phyloP scores from a whole-genome alignment of 1,284 basidiomycete species.

The Coniferiporia weirii region DNA sequence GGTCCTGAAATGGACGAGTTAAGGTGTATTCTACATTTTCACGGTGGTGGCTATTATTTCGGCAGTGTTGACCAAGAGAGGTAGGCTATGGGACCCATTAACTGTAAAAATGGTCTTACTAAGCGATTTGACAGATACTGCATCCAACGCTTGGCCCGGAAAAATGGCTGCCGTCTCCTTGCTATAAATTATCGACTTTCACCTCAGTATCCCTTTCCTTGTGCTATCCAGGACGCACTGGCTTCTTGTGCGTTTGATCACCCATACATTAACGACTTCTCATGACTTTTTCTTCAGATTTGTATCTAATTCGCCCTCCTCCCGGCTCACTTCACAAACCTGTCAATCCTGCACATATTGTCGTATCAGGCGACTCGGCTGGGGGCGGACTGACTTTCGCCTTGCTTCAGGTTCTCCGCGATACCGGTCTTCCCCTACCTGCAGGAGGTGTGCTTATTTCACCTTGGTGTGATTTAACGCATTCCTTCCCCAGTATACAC shows the following conservation, averaged over 20 bases:
- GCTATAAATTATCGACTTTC: slow-evolving; percentile 89
- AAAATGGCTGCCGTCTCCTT: slow-evolving; percentile 85
- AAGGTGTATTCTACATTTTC: slow-evolving; percentile 81
- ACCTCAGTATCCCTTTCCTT: slow-evolving; percentile 96
- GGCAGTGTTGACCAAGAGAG: slow-evolving; percentile 77
- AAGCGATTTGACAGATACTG: slow-evolving; percentile 50
- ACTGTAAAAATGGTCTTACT: slow-evolving; percentile 11
- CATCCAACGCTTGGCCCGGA: slow-evolving; percentile 83
- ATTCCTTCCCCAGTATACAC: slow-evolving; percentile 89
- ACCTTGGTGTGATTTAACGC: slow-evolving; percentile 92
- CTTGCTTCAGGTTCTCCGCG: slow-evolving; percentile 88
- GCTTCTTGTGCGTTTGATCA: slow-evolving; percentile 61
- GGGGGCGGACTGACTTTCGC: slow-evolving; percentile 87
- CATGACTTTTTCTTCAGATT: slow-evolving; percentile 40
- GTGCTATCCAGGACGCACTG: slow-evolving; percentile 83
- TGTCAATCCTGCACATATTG: slow-evolving; percentile 78
- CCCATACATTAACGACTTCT: not conserved
- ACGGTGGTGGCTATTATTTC: slow-evolving; percentile 83
- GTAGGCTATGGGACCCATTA: slow-evolving; percentile 28
- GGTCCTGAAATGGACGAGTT: slow-evolving; percentile 76
- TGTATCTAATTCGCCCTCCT: slow-evolving; percentile 67
- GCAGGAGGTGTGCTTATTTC: slow-evolving; percentile 84
- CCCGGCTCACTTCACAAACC: slow-evolving; percentile 64
- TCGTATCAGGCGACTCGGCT: slow-evolving; percentile 90
- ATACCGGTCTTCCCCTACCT: slow-evolving; percentile 76